Evolutionary conservation across 139 green algal genomes (phyloP).

Genomic region (Micractinium sp.): DNA sequence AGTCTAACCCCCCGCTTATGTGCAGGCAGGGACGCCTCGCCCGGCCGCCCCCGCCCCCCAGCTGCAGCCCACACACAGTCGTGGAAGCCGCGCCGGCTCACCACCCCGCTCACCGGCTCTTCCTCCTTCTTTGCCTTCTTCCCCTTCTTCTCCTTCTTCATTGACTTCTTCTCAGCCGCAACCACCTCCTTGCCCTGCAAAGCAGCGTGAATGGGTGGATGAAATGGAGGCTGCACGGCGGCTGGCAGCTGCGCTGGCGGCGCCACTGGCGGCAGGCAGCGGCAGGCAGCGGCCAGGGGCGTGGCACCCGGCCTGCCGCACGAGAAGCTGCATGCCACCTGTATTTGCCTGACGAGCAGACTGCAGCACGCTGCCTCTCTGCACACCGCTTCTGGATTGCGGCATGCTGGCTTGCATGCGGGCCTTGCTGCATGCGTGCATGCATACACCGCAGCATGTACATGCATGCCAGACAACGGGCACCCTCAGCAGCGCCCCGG

Average conservation of each 20-base stretch:
- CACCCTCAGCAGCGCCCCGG: not conserved
- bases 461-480: not conserved
- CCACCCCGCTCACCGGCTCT: too few species aligned
- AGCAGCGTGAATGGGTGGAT: not conserved
- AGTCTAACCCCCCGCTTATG: too few species aligned
- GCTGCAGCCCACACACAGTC: too few species aligned
- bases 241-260: not conserved
- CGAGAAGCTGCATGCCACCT: not conserved
- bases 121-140: not conserved
- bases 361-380: not conserved
- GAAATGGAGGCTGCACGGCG: not conserved
- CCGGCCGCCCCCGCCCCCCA: too few species aligned
- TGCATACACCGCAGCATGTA: not conserved
- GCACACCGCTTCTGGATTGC: not conserved
- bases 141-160: constrained; percentile 45
- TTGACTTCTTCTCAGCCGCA: constrained; percentile 21
- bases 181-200: not conserved
- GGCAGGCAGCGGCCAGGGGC: not conserved
- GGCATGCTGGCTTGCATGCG: not conserved
- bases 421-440: not conserved
- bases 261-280: not conserved
- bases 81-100: too few species aligned
- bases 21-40: too few species aligned
- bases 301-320: too few species aligned
- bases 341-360: too few species aligned